A percentile compares a stretch with the other conserved stretches of the same genome.
Evolutionary conservation across 129 eudicot species (phyloP).

Genomic region (Helichrysum umbraculigerum): DNA sequence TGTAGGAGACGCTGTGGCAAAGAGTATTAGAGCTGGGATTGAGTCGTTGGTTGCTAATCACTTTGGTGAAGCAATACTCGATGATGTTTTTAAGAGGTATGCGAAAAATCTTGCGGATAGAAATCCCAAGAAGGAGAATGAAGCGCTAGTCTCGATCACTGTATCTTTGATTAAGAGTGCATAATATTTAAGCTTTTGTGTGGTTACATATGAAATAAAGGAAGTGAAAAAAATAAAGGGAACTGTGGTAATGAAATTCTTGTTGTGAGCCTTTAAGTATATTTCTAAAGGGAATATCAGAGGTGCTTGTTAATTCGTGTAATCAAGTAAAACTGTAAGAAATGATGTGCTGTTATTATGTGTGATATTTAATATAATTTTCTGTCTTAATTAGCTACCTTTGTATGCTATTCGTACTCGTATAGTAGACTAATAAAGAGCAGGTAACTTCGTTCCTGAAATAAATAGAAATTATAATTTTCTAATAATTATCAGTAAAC

Average conservation of each 20-base stretch:
- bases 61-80: constrained; percentile 48
- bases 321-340: too few species aligned
- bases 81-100: constrained; percentile 46
- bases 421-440: too few species aligned
- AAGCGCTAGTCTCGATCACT: constrained; percentile 31
- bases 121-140: constrained; percentile 29
- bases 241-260: not conserved
- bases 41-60: constrained; percentile 50
- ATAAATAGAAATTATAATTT: too few species aligned
- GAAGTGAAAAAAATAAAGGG: not conserved
- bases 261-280: not conserved
- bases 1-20: constrained; percentile 37
- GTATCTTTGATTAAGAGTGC: constrained; percentile 37
- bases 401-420: too few species aligned
- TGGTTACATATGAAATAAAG: not conserved
- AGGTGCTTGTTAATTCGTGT: not conserved
- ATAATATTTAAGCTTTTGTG: not conserved
- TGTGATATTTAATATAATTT: too few species aligned
- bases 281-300: not conserved
- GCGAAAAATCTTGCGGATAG: constrained; percentile 17
- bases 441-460: too few species aligned
- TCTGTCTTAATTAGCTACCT: too few species aligned
- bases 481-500: too few species aligned
- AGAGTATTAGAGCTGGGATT: constrained; percentile 43
- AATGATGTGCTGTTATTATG: too few species aligned